These are phyloP conservation scores for Verticillium tricorpus DNA, from an alignment of 2,329 filamentous ascomycete genomes.

Conservation along the genomic window DNA sequence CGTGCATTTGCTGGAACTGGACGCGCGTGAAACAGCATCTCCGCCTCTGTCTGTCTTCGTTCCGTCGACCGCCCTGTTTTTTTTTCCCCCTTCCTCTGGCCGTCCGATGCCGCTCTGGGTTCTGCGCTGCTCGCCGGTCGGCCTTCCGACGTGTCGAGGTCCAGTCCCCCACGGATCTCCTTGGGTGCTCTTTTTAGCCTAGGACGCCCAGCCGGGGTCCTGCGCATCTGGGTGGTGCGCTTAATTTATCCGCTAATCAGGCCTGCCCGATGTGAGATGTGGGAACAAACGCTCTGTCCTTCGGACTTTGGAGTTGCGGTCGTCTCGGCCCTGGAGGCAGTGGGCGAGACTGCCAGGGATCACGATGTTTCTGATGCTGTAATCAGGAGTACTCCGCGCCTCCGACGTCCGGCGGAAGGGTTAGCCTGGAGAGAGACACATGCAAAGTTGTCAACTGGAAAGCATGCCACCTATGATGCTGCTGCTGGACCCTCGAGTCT, in stretches of 20 bases:
- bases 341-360: not conserved
- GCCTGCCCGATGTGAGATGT: not conserved
- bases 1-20: not conserved
- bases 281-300: not conserved
- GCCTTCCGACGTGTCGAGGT: not conserved
- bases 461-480: no score
- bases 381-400: not conserved
- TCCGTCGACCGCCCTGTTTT: not conserved
- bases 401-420: no score
- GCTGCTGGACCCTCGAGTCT: no score
- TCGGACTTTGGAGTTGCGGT: not conserved
- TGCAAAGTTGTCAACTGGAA: no score
- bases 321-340: not conserved
- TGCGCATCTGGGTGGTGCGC: not conserved
- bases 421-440: no score
- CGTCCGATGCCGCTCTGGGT: not conserved
- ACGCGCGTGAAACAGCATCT: not conserved
- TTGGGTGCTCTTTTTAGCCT: not conserved
- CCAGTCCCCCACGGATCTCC: not conserved
- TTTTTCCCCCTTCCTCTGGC: not conserved
- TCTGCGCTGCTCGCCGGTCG: not conserved
- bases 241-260: constrained; percentile 4
- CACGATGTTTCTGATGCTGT: not conserved
- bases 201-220: not conserved
- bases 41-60: not conserved